phyloP scores from a whole-genome alignment of 257 asterid species.

The Nicotiana benthamiana region DNA sequence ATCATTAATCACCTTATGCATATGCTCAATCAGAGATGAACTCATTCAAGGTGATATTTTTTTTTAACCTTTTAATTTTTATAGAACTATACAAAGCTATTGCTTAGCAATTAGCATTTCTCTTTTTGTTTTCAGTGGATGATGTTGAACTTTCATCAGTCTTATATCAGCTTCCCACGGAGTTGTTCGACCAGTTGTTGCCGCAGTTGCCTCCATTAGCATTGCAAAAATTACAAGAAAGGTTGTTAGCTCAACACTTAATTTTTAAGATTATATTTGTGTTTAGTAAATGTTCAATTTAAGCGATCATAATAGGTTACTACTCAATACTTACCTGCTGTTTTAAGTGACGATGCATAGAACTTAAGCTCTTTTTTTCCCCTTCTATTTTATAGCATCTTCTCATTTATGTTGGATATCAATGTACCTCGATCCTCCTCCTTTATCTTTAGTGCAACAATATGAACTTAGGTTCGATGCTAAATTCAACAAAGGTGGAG shows the following conservation, averaged over 20 bases:
- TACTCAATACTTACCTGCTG: too few species aligned
- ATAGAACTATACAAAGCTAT: background rate
- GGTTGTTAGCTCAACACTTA: constrained; percentile 36
- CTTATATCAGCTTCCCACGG: constrained; percentile 54
- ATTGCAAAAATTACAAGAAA: constrained; percentile 47
- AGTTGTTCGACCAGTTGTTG: constrained; percentile 50
- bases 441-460: background rate
- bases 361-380: too few species aligned
- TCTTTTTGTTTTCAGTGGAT: constrained; percentile 24
- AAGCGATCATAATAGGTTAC: too few species aligned
- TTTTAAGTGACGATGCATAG: too few species aligned
- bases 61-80: background rate
- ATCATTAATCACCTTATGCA: constrained; percentile 46
- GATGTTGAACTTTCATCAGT: constrained; percentile 29
- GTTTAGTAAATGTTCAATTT: background rate
- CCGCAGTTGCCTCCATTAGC: constrained; percentile 62
- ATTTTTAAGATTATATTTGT: background rate
- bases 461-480: background rate
- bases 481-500: background rate
- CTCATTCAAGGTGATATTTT: constrained; percentile 36
- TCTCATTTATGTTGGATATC: background rate
- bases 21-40: constrained; percentile 40
- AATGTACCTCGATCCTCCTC: background rate
- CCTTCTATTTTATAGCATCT: too few species aligned
- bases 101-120: background rate